Conservation (phyloP, 345 rosid species). For the Eucalyptus lansdowneana region DNA sequence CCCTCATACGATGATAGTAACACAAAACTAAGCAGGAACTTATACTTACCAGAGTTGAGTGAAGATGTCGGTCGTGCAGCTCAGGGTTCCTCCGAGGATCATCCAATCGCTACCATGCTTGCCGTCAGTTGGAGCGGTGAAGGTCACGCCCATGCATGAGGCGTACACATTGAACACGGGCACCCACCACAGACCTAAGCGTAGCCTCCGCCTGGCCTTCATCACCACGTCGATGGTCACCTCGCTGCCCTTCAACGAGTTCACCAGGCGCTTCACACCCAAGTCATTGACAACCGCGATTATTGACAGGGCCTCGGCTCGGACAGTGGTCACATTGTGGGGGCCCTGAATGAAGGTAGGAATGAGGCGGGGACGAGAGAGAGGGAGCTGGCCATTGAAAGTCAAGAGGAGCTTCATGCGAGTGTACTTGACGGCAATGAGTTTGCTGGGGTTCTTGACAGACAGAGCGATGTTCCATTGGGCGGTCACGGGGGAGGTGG, state of each 20-base stretch:
- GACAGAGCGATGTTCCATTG: background rate
- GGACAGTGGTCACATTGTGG: background rate
- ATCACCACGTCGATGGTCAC: background rate
- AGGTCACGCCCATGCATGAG: background rate
- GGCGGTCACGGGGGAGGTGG: background rate
- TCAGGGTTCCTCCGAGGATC: background rate
- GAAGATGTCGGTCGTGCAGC: background rate
- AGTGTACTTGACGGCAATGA: background rate
- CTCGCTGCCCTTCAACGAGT: background rate
- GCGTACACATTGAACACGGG: background rate
- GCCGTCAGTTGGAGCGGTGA: background rate
- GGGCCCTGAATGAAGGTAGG: background rate
- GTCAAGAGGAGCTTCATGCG: background rate
- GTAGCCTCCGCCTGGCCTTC: background rate
- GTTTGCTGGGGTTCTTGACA: background rate
- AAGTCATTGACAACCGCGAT: background rate
- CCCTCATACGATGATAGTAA: background rate
- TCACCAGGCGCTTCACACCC: background rate
- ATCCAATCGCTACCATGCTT: background rate
- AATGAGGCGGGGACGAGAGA: background rate
- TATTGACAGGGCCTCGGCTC: background rate
- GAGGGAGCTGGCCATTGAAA: background rate
- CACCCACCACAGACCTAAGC: background rate
- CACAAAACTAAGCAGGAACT: background rate
- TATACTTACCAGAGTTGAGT: background rate